These are phyloP conservation scores for Nitzschia sp. DNA, from an alignment of 108 stramenopile genomes.

Conservation along the genomic window DNA sequence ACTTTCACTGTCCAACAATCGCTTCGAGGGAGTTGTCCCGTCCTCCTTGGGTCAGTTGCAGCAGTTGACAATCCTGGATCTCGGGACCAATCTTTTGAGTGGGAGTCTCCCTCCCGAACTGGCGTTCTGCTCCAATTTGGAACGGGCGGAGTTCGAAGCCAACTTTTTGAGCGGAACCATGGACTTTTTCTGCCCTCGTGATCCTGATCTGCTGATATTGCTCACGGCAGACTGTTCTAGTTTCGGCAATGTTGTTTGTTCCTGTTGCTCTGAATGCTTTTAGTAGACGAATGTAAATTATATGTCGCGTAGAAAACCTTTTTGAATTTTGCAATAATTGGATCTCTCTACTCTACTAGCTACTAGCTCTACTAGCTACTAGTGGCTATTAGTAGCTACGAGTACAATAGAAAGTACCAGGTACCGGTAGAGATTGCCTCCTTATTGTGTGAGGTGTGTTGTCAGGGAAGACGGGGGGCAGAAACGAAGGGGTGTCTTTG, in stretches of 20 bases:
- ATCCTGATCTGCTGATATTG: neutral
- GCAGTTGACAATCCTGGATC: neutral
- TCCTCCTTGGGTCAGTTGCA: neutral
- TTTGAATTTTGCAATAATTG: too few relatives aligned
- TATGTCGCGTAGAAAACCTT: too few relatives aligned
- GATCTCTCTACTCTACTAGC: too few relatives aligned
- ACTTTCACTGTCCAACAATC: constrained; percentile 2
- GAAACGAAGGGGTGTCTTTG: too few relatives aligned
- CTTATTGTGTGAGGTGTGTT: too few relatives aligned
- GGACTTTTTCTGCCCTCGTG: neutral
- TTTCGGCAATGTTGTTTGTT: neutral
- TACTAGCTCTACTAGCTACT: too few relatives aligned
- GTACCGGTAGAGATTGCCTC: too few relatives aligned
- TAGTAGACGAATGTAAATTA: too few relatives aligned
- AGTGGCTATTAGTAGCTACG: too few relatives aligned
- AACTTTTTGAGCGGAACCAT: neutral
- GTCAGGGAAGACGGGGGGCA: too few relatives aligned
- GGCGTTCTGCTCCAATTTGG: neutral
- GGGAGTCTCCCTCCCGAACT: neutral
- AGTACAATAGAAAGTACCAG: too few relatives aligned
- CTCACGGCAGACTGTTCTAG: neutral
- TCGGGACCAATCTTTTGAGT: neutral
- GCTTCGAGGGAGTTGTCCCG: neutral
- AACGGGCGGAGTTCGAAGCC: neutral
- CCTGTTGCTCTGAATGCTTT: constrained; percentile 7